A percentile compares a stretch with the other conserved stretches of the same genome.
These are phyloP conservation scores for Hordeum vulgare DNA, from an alignment of 176 grass and related monocot genomes.

Conservation along the genomic window DNA sequence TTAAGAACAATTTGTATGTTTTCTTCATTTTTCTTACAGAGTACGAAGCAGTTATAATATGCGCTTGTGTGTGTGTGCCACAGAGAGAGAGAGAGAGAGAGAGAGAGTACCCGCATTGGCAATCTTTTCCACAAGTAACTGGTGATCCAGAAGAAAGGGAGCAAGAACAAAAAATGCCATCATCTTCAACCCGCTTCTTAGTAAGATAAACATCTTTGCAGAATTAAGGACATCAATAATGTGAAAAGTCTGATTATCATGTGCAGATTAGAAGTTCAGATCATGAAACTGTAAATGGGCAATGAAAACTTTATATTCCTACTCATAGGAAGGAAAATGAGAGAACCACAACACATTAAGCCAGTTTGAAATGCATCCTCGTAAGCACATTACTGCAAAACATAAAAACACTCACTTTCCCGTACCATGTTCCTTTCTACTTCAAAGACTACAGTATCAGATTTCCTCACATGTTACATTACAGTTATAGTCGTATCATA, in stretches of 20 bases:
- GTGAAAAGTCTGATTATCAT: not conserved
- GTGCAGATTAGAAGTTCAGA: not conserved
- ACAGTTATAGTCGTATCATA: not conserved
- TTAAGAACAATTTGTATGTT: conserved; percentile 3
- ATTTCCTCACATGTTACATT: not conserved
- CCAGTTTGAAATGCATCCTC: not conserved
- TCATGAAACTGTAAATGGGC: not conserved
- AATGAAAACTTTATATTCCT: not conserved
- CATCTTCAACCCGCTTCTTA: conserved; percentile 75
- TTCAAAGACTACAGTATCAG: not conserved
- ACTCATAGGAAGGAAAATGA: not conserved
- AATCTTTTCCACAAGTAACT: conserved; percentile 64
- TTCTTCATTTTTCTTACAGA: not conserved
- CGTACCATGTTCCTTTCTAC: not conserved
- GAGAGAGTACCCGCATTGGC: conserved; percentile 68
- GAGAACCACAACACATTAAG: not conserved
- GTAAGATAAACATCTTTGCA: conserved; percentile 66
- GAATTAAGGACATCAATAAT: conserved; percentile 37
- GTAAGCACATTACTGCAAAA: not conserved
- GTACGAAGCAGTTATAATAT: not conserved
- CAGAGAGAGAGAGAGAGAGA: not conserved
- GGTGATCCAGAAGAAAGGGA: conserved; percentile 44
- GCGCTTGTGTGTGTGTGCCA: not conserved
- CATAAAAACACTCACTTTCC: not conserved
- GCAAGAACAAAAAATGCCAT: conserved; percentile 86